A percentile compares a stretch with the other conserved stretches of the same genome.
phyloP scores from a whole-genome alignment of 1,284 basidiomycete species.

The Chiua sp. region DNA sequence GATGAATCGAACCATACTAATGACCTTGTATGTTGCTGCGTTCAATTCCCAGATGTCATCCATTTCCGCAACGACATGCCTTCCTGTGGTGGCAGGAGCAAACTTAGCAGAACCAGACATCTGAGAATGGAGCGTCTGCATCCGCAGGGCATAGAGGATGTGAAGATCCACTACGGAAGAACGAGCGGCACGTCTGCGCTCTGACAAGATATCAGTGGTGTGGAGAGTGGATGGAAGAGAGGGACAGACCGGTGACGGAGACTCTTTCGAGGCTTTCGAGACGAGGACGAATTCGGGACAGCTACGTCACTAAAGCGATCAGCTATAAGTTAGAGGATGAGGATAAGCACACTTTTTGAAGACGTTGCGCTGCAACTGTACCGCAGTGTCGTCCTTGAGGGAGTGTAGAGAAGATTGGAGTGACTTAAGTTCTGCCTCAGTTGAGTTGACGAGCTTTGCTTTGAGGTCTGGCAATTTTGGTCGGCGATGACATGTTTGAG shows the following conservation, averaged over 20 bases:
- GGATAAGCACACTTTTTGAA: slow-evolving; percentile 79
- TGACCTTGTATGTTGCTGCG: slow-evolving; percentile 94
- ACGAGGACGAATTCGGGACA: slow-evolving; percentile 97
- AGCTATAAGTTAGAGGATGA: not conserved
- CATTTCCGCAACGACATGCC: slow-evolving; percentile 91
- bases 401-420: slow-evolving; percentile 73
- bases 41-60: slow-evolving; percentile 89
- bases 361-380: slow-evolving; percentile 82
- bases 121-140: slow-evolving; percentile 88
- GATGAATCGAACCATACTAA: slow-evolving; percentile 88
- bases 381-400: slow-evolving; percentile 67
- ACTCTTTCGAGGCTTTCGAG: slow-evolving; percentile 95
- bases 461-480: slow-evolving; percentile 60
- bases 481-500: not conserved
- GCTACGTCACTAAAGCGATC: slow-evolving; percentile 47
- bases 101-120: slow-evolving; percentile 98
- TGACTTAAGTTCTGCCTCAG: slow-evolving; percentile 75
- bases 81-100: slow-evolving; percentile 86
- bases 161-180: slow-evolving; percentile 94
- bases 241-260: slow-evolving; percentile 54
- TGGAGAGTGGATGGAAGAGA: slow-evolving; percentile 6
- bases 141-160: slow-evolving; percentile 92
- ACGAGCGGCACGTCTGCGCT: slow-evolving; percentile 72
- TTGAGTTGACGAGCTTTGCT: slow-evolving; percentile 78
- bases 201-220: slow-evolving; percentile 32